Base-by-base conservation (phyloP, 2,329 filamentous ascomycete species). In the Phaeosphaeria sp. region DNA sequence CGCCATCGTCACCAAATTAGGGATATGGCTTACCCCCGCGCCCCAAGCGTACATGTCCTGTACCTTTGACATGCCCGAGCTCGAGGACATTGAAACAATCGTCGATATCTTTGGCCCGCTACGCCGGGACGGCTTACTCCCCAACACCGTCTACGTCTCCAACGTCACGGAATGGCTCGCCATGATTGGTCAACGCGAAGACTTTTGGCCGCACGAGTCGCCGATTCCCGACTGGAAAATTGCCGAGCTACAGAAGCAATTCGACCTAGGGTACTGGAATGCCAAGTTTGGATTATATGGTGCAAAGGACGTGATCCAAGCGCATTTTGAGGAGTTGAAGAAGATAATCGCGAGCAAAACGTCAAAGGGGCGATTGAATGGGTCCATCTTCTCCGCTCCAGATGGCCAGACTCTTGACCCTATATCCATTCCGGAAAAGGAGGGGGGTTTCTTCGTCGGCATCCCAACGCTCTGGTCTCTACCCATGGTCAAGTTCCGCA, bases 21-120 rank as follows among this genome's bases (percentile, higher is more conserved):
- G 70, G 1, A 72, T 75, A 18, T 73, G 74, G 65, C 72, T 74
- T 17, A 72, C 68, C 0, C 72, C 72, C 1, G 63, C 68, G 11
- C 72, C 81, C 6, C 77, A 82, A 59, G 79, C 80, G 0, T 83
- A 76, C 67, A 80, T 83, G 79, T 77, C 78, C 0, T 82, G 80
- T 64, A 72, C 75, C 9, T 81, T 83, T 53, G 74, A 78, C 57
- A 80, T 83, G 74, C 78, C 79, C 1, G 75, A 79, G 8, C 75
- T 80, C 22, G 80, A 81, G 6, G 80, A 82, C 60, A 72, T 83
- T 21, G 80, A 78, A 51, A 74, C 74, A 22, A 79, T 83, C 56
- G 77, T 79, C 6, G 79, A 83, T 52, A 67, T 77, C 0, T 82
- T 83, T 47, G 77, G 80, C 3, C 76, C 77, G 30, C 67, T 83